phyloP scores from a whole-genome alignment of 768 basidiomycete genomes.

The Boletus subparvulus region DNA sequence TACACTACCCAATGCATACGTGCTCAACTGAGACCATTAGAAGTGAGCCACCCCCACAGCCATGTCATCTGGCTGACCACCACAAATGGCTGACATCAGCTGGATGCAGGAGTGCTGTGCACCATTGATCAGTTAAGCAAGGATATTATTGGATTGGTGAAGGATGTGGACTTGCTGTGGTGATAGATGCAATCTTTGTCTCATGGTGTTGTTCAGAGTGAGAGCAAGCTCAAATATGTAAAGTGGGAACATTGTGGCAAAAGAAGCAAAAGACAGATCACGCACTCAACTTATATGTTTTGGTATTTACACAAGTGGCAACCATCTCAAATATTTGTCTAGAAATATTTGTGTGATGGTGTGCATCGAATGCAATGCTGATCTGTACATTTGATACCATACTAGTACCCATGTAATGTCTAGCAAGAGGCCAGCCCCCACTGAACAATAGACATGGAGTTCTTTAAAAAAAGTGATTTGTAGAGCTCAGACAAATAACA shows the following conservation, averaged over 20 bases:
- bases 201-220: not conserved
- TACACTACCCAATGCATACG: not conserved
- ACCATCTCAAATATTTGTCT: no score
- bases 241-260: not conserved
- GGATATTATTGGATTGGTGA: not conserved
- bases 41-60: conserved; percentile 4
- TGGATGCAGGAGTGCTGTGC: conserved; percentile 1
- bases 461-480: no score
- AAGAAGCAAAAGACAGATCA: not conserved
- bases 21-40: not conserved
- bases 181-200: not conserved
- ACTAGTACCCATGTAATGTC: no score
- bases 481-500: no score
- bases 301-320: no score
- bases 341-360: no score
- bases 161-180: no score
- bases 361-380: no score
- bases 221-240: not conserved
- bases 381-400: no score
- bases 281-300: not conserved
- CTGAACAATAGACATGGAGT: no score
- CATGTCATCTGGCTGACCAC: conserved; percentile 1
- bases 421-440: no score
- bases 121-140: not conserved
- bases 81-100: conserved; percentile 1